Percentiles rank a stretch among this genome's conserved stretches.
Evolutionary conservation across 2,329 filamentous ascomycete genomes (phyloP).

Genomic region (Cladophialophora exuberans): DNA sequence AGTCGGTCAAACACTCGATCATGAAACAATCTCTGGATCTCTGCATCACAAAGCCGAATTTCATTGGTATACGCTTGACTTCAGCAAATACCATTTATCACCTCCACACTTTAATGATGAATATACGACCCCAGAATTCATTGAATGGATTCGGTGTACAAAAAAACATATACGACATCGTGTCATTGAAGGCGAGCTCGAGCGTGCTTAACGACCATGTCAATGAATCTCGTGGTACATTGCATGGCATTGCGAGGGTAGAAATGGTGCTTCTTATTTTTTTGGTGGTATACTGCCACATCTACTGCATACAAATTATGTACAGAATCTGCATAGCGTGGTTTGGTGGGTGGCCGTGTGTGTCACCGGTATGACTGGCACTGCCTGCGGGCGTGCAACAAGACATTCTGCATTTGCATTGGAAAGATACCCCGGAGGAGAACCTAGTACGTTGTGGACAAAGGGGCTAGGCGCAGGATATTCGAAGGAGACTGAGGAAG

Average conservation of each 20-base stretch:
- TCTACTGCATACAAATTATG: slow-evolving; percentile 22
- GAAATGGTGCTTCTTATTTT: slow-evolving; percentile 4
- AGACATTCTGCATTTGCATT: slow-evolving; percentile 31
- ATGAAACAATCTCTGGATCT: slow-evolving; percentile 2
- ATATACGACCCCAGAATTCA: slow-evolving; percentile 18
- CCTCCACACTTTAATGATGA: slow-evolving; percentile 21
- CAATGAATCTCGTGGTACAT: slow-evolving; percentile 1
- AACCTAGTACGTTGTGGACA: slow-evolving; percentile 16
- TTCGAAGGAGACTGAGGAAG: neutral
- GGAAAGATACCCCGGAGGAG: slow-evolving; percentile 34
- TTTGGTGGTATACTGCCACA: slow-evolving; percentile 15
- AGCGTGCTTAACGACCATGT: slow-evolving; percentile 8
- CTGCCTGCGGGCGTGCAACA: slow-evolving; percentile 18
- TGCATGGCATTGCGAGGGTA: slow-evolving; percentile 7
- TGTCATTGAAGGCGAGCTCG: slow-evolving; percentile 1
- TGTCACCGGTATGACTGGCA: slow-evolving; percentile 12
- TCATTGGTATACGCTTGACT: neutral
- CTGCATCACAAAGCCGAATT: neutral
- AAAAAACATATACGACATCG: slow-evolving; percentile 16
- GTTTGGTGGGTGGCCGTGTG: slow-evolving; percentile 11
- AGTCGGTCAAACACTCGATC: slow-evolving; percentile 44
- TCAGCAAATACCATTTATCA: slow-evolving; percentile 6
- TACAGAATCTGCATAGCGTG: slow-evolving; percentile 30
- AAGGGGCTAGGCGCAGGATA: neutral
- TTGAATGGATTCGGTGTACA: slow-evolving; percentile 20